A percentile compares a stretch with the other conserved stretches of the same genome.
Conservation (phyloP, 805 yeast genomes). For the Scheffersomyces coipomensis region DNA sequence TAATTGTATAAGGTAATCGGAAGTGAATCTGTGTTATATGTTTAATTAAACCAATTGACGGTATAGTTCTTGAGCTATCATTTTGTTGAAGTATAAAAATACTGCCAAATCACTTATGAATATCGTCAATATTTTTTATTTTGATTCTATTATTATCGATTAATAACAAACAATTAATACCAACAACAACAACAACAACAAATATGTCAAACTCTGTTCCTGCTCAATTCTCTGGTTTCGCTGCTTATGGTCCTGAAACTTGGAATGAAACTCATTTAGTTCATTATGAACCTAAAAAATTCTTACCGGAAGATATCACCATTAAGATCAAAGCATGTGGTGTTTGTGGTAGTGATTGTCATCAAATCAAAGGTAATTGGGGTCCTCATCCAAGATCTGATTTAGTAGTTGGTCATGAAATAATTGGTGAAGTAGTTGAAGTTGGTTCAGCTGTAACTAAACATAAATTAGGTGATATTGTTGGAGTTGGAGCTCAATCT, state of each 20-base stretch:
- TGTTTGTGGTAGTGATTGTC: constrained; percentile 61
- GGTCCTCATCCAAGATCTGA: constrained; percentile 25
- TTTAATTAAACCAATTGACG: too few relatives aligned
- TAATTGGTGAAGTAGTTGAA: constrained; percentile 56
- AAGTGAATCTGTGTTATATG: too few relatives aligned
- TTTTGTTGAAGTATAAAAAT: too few relatives aligned
- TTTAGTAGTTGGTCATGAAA: constrained; percentile 60
- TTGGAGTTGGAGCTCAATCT: constrained; percentile 75
- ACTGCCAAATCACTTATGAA: too few relatives aligned
- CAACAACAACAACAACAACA: not conserved
- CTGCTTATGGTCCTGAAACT: constrained; percentile 22
- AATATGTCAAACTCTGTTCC: constrained; percentile 11
- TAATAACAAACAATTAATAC: too few relatives aligned
- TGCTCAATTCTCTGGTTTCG: constrained; percentile 30
- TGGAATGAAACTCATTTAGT: constrained; percentile 31
- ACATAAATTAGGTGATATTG: constrained; percentile 66
- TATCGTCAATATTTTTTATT: too few relatives aligned
- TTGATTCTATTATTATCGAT: too few relatives aligned
- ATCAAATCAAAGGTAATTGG: constrained; percentile 56
- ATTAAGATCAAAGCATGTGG: constrained; percentile 62
- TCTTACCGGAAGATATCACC: constrained; percentile 45
- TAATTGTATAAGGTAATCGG: too few relatives aligned
- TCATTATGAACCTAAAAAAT: constrained; percentile 21
- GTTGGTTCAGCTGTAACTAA: constrained; percentile 54
- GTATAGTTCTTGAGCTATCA: too few relatives aligned